Base-by-base conservation (phyloP, 1,139 yeast genomes). In the Nakaseomyces uthaithaninus region DNA sequence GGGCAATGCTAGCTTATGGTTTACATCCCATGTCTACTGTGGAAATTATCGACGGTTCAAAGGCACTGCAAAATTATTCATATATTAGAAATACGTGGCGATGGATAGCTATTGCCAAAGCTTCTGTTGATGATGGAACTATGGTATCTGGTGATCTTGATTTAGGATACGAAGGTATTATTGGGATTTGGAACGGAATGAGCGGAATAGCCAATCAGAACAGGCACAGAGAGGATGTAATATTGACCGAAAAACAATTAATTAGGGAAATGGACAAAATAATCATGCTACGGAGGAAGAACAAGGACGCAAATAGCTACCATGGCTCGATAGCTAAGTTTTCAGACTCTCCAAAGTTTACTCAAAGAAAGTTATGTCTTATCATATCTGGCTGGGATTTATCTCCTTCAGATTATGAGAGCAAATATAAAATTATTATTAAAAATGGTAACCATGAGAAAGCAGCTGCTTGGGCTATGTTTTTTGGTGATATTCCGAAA, bases 401-500 rank as follows among this genome's bases (percentile, higher is more conserved):
- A 53, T 80, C 89, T 2, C 74, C 75, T 20, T 67, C 74, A 12
- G 95, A 86, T 53, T 71, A 87, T 48, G 94, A 87, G 44, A 77
- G 73, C 36, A 78, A 82, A 48, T 71, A 85, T 37, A 65, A 67
- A 26, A 67, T 69, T 33, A 67, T 89, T 35, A 74, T 80, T 22
- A 60, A 66, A 0, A 63, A 68, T 20, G 91, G 86, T 0, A 73
- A 75, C 47, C 74, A 74, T 45, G 95, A 86, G 48, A 80, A 91
- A 56, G 97, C 98, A 1, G 98, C 97, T 0, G 97, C 94, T 0
- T 86, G 95, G 95, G 96, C 97, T 0, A 91, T 87, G 0, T 91
- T 91, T 60, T 93, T 86, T 57, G 95, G 95, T 2, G 84, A 87
- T 59, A 83, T 91, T 2, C 73, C 75, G 3, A 72, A 79, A 42